phyloP scores from a whole-genome alignment of 1,139 yeast species.

The Ogataea hybrid region DNA sequence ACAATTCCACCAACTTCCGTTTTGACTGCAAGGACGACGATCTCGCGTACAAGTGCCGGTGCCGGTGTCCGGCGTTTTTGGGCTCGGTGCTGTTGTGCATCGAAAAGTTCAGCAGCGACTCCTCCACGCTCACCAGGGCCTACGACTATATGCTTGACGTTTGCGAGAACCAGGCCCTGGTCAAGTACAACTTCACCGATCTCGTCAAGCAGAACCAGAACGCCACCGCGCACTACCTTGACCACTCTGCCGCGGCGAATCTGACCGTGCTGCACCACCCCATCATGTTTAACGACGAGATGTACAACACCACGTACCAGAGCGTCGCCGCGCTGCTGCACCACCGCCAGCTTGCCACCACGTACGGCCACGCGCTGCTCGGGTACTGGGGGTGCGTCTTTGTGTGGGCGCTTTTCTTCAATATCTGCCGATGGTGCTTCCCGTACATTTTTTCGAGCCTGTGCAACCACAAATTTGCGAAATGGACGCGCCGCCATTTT shows the following conservation, averaged over 20 bases:
- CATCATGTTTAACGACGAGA: slow-evolving; percentile 21
- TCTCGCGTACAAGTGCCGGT: slow-evolving; percentile 31
- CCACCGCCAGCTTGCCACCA: slow-evolving; percentile 31
- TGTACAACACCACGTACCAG: slow-evolving; percentile 26
- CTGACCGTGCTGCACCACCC: slow-evolving; percentile 24
- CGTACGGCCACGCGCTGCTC: slow-evolving; percentile 29
- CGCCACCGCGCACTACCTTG: slow-evolving; percentile 24
- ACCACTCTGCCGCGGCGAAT: slow-evolving; percentile 13
- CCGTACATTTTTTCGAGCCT: slow-evolving; percentile 27
- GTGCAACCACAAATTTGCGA: slow-evolving; percentile 19
- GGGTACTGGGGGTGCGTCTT: slow-evolving; percentile 32
- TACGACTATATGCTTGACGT: slow-evolving; percentile 31
- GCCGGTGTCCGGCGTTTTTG: slow-evolving; percentile 32
- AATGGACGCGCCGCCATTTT: slow-evolving; percentile 32
- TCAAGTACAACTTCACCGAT: slow-evolving; percentile 27
- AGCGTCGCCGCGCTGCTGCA: slow-evolving; percentile 28
- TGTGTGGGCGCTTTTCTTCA: slow-evolving; percentile 22
- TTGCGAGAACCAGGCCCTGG: slow-evolving; percentile 32
- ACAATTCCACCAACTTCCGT: slow-evolving; percentile 32
- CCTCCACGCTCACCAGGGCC: slow-evolving; percentile 29
- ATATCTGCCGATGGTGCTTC: slow-evolving; percentile 33
- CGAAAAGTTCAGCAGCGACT: slow-evolving; percentile 28
- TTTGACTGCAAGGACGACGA: slow-evolving; percentile 32
- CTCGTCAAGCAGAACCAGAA: slow-evolving; percentile 28
- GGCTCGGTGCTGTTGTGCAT: slow-evolving; percentile 36